These are phyloP conservation scores for Podila clonocystis DNA, from an alignment of 192 early-diverging fungal species.

Conservation along the genomic window DNA sequence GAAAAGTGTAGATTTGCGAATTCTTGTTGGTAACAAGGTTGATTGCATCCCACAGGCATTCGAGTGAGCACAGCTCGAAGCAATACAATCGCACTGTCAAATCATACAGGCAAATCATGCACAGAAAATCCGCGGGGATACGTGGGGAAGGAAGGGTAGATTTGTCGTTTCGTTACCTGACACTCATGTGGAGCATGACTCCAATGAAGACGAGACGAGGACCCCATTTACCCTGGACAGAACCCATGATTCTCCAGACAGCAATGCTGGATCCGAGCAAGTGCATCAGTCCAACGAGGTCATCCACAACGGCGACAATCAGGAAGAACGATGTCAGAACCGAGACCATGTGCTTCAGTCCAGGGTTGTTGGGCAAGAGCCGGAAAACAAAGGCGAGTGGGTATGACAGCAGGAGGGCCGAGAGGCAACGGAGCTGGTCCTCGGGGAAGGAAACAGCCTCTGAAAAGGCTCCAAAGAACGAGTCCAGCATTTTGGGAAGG, in stretches of 20 bases:
- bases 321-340: conserved; percentile 63
- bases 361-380: conserved; percentile 59
- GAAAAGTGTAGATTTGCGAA: background rate
- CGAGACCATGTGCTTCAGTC: conserved; percentile 66
- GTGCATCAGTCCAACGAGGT: conserved; percentile 66
- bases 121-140: too few species aligned
- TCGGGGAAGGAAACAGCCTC: conserved; percentile 43
- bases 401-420: conserved; percentile 66
- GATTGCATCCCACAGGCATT: background rate
- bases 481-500: conserved; percentile 24
- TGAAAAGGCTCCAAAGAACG: conserved; percentile 42
- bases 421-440: conserved; percentile 69
- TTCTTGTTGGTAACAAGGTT: conserved; percentile 4
- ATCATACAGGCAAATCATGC: too few species aligned
- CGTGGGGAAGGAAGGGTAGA: background rate
- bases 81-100: background rate
- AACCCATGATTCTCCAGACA: conserved; percentile 62
- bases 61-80: background rate
- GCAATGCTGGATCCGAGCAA: conserved; percentile 59
- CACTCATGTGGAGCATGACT: conserved; percentile 74
- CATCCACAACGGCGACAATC: conserved; percentile 63
- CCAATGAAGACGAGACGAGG: conserved; percentile 68
- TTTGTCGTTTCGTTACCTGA: conserved; percentile 34
- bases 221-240: conserved; percentile 54
- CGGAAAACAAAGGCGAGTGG: conserved; percentile 64